These are phyloP conservation scores for Sugiyamaella marilandica DNA, from an alignment of 805 yeast species.

Conservation along the genomic window DNA sequence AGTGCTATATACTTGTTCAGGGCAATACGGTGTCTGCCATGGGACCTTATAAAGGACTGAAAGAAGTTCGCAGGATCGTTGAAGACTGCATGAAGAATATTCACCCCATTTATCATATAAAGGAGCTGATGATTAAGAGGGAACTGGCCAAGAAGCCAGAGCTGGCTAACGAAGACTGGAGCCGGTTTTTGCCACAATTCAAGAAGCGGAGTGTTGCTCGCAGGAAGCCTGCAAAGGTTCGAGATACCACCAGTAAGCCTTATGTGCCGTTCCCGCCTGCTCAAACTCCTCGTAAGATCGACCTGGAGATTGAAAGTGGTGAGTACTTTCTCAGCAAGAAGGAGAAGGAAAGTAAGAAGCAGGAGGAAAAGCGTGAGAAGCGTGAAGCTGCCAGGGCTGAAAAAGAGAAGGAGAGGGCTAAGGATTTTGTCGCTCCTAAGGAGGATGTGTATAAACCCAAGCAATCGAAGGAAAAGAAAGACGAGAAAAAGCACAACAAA, in stretches of 20 bases:
- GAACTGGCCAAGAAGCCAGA: slow-evolving; percentile 95
- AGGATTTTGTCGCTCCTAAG: slow-evolving; percentile 82
- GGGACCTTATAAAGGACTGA: slow-evolving; percentile 94
- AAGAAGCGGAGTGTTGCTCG: slow-evolving; percentile 95
- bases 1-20: slow-evolving; percentile 92
- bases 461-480: slow-evolving; percentile 24
- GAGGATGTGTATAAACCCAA: slow-evolving; percentile 54
- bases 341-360: slow-evolving; percentile 67
- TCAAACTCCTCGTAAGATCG: slow-evolving; percentile 94
- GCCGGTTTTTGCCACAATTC: slow-evolving; percentile 91
- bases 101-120: slow-evolving; percentile 97
- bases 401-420: slow-evolving; percentile 63
- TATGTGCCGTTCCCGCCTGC: slow-evolving; percentile 99
- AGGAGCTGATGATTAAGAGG: slow-evolving; percentile 95
- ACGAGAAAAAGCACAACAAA: slow-evolving; percentile 11
- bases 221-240: slow-evolving; percentile 71
- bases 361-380: slow-evolving; percentile 72
- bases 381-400: slow-evolving; percentile 65
- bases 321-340: slow-evolving; percentile 89
- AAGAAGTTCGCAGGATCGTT: slow-evolving; percentile 86
- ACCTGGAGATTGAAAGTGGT: slow-evolving; percentile 95
- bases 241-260: slow-evolving; percentile 66
- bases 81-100: slow-evolving; percentile 97
- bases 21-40: slow-evolving; percentile 95
- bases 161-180: slow-evolving; percentile 93